Base-by-base conservation (phyloP, 2,329 filamentous ascomycete species). In the Lasiodiplodia hormozganensis region DNA sequence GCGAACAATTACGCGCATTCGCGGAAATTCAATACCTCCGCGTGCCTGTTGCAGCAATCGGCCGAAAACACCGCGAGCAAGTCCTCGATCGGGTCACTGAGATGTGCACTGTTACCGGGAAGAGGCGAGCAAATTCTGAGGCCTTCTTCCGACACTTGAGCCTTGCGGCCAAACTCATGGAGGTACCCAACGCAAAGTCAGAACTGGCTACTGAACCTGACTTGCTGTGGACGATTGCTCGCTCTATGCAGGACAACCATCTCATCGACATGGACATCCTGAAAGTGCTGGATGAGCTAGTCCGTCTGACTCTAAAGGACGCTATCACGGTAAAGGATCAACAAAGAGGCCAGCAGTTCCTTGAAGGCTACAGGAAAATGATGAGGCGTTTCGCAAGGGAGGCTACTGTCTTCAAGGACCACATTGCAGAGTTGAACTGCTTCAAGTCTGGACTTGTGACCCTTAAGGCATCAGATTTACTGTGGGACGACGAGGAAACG, bases 171-270 rank as follows among this genome's bases (percentile, higher is more conserved):
- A 73, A 74, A 60, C 70, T 80, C 10, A 78, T 79, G 74, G 71
- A 75, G 36, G 70, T 75, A 6, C 74, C 78, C 2, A 80, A 80
- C 67, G 75, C 78, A 16, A 79, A 74, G 6, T 75, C 78, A 12
- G 77, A 75, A 34, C 65, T 80, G 18, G 67, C 65, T 16, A 68
- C 54, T 2, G 65, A 68, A 25, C 7, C 65, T 10, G 65, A 68
- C 31, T 28, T 53, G 4, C 56, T 68, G 10, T 68, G 65, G 65
- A 54, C 34, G 7, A 54, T 68, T 47, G 65, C 65, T 38, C 65
- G 65, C 14, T 28, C 57, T 16, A 62, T 62, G 47, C 65, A 68
- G 21, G 36, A 62, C 12, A 28, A 40, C 18, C 23, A 43, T 14
- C 31, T 36, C 7, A 23, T 47, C 16, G 56, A 62, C 16, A 34